Evolutionary conservation across 2,329 filamentous ascomycete genomes (phyloP).

Genomic region (Phialophora expanda): DNA sequence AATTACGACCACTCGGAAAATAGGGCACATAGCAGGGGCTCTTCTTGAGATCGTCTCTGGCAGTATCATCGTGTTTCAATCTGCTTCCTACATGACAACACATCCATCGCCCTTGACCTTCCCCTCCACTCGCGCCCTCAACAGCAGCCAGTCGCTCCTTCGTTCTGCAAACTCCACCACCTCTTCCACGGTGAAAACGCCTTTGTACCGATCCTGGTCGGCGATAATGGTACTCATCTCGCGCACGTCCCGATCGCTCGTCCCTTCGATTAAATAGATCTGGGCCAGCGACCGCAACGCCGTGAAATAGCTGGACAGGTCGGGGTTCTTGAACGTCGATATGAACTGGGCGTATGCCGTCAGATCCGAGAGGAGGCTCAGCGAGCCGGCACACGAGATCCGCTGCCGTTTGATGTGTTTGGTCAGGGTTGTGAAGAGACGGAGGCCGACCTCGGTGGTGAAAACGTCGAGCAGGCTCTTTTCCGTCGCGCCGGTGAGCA

Average conservation of each 20-base stretch:
- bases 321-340: constrained; percentile 77
- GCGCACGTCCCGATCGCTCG: constrained; percentile 70
- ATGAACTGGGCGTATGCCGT: constrained; percentile 91
- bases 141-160: constrained; percentile 91
- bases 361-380: constrained; percentile 95
- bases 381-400: constrained; percentile 83
- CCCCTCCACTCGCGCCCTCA: constrained; percentile 86
- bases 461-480: constrained; percentile 99
- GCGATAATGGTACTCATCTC: constrained; percentile 96
- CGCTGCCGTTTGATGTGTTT: constrained; percentile 98
- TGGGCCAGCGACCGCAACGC: constrained; percentile 90
- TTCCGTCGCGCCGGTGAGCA: constrained; percentile 93
- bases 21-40: neutral
- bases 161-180: constrained; percentile 97
- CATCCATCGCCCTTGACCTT: constrained; percentile 98
- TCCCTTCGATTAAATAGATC: constrained; percentile 88
- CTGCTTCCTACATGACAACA: constrained; percentile 69
- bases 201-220: constrained; percentile 84
- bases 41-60: neutral
- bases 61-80: neutral
- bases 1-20: no score
- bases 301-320: constrained; percentile 86
- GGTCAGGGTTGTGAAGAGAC: constrained; percentile 88
- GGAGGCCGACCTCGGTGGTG: constrained; percentile 93
- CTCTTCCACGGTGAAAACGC: constrained; percentile 93